Conservation (phyloP, 1,139 yeast genomes). For the Candida sp. region DNA sequence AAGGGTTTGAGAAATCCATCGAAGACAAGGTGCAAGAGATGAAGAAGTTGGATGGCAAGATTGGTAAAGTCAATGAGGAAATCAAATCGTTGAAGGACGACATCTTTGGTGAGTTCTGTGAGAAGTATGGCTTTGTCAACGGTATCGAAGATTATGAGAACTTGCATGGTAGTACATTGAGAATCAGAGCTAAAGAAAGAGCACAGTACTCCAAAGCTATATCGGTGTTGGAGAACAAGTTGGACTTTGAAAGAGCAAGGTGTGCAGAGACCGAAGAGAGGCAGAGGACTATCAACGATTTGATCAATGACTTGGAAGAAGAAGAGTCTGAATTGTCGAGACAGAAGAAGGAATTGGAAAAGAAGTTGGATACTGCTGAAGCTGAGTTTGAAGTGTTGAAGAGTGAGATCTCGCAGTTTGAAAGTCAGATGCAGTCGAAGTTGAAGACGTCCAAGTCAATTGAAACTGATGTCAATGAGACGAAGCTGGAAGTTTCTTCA, state of each 20-base stretch:
- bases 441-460: constrained; percentile 26
- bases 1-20: constrained; percentile 22
- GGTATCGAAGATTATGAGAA: constrained; percentile 70
- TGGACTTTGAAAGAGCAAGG: constrained; percentile 67
- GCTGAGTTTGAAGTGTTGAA: constrained; percentile 52
- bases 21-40: constrained; percentile 23
- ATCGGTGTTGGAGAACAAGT: constrained; percentile 62
- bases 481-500: constrained; percentile 31
- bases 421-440: constrained; percentile 27
- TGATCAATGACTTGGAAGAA: constrained; percentile 34
- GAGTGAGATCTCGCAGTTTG: constrained; percentile 38
- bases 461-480: constrained; percentile 39
- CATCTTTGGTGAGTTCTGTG: constrained; percentile 60
- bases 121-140: constrained; percentile 51
- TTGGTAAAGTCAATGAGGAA: constrained; percentile 25
- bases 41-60: constrained; percentile 33
- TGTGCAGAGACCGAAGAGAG: constrained; percentile 53
- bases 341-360: constrained; percentile 35
- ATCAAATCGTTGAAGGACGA: constrained; percentile 43
- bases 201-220: constrained; percentile 65
- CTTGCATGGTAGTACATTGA: constrained; percentile 63
- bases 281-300: constrained; percentile 36
- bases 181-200: constrained; percentile 67
- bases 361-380: constrained; percentile 47
- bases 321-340: constrained; percentile 31